A percentile compares a stretch with the other conserved stretches of the same genome.
Conservation (phyloP, 1,284 basidiomycete genomes). For the Rhodotorula sp. region DNA sequence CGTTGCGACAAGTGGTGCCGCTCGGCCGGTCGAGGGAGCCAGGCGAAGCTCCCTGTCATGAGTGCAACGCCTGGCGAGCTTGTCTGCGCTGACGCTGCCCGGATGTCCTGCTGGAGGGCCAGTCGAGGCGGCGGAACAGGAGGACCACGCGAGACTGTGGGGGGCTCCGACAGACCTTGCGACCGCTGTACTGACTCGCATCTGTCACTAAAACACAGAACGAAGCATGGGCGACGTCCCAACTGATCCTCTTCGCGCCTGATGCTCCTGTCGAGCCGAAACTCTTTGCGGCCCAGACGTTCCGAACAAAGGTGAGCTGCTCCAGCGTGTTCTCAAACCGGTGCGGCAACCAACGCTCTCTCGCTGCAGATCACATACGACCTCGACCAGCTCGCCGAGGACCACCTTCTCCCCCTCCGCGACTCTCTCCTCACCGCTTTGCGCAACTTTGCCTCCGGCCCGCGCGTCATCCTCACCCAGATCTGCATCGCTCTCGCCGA, state of each 20-base stretch:
- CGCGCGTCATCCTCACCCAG: conserved; percentile 83
- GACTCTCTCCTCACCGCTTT: conserved; percentile 84
- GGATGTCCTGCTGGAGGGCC: too few relatives aligned
- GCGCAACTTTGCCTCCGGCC: conserved; percentile 66
- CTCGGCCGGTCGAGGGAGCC: too few relatives aligned
- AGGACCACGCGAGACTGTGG: too few relatives aligned
- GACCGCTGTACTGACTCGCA: too few relatives aligned
- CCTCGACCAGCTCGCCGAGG: conserved; percentile 75
- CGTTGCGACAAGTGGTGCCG: too few relatives aligned
- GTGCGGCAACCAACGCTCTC: not conserved
- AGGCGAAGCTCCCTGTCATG: too few relatives aligned
- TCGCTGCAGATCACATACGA: conserved; percentile 83
- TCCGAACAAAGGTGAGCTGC: conserved; percentile 79
- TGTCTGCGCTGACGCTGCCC: too few relatives aligned
- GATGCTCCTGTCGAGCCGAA: conserved; percentile 80
- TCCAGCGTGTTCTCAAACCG: not conserved
- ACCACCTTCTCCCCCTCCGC: conserved; percentile 64
- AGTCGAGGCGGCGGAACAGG: too few relatives aligned
- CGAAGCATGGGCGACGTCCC: conserved; percentile 95
- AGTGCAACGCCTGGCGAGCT: too few relatives aligned
- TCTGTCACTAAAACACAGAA: too few relatives aligned
- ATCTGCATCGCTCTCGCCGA: conserved; percentile 86
- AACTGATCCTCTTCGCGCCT: conserved; percentile 78
- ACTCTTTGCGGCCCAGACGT: conserved; percentile 94
- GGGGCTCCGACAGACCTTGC: too few relatives aligned